These are phyloP conservation scores for Pyrenophora tritici-repentis DNA, from an alignment of 2,329 filamentous ascomycete genomes.

Conservation along the genomic window DNA sequence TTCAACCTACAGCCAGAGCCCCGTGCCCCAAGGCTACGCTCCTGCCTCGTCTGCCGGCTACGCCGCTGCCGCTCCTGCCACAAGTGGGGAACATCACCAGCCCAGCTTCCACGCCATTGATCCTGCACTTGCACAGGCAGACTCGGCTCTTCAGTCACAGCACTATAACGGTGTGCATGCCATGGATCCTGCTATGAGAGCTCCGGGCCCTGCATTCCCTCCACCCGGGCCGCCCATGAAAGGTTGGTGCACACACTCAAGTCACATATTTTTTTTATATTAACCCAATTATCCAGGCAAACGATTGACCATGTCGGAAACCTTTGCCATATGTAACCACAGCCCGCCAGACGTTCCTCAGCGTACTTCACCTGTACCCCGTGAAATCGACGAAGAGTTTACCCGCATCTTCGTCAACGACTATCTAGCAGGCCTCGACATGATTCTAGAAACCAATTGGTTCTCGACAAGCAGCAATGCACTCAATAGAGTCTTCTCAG, in stretches of 20 bases:
- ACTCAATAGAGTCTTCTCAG: slow-evolving; percentile 55
- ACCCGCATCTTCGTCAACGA: slow-evolving; percentile 42
- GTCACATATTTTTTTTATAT: background rate
- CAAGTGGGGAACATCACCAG: slow-evolving; percentile 48
- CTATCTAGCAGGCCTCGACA: slow-evolving; percentile 41
- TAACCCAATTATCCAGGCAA: slow-evolving; percentile 39
- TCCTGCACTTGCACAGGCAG: slow-evolving; percentile 61
- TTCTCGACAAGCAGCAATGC: slow-evolving; percentile 64
- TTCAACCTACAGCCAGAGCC: slow-evolving; percentile 44
- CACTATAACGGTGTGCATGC: slow-evolving; percentile 43
- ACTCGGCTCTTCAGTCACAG: slow-evolving; percentile 39
- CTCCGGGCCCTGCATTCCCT: slow-evolving; percentile 23
- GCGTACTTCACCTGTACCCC: slow-evolving; percentile 32
- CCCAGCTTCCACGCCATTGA: slow-evolving; percentile 67
- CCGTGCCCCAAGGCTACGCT: slow-evolving; percentile 51
- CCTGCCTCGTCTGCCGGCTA: slow-evolving; percentile 52
- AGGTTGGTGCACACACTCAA: slow-evolving; percentile 26
- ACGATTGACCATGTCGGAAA: slow-evolving; percentile 37
- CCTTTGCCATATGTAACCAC: slow-evolving; percentile 44
- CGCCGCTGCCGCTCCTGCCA: slow-evolving; percentile 40
- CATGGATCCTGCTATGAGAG: slow-evolving; percentile 40
- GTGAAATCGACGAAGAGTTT: slow-evolving; percentile 42
- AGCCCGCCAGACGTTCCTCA: slow-evolving; percentile 44
- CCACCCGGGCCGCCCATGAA: slow-evolving; percentile 30
- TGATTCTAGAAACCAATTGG: slow-evolving; percentile 74